These are phyloP conservation scores for Graphium sp. DNA, from an alignment of 2,329 filamentous ascomycete species.

Conservation along the genomic window DNA sequence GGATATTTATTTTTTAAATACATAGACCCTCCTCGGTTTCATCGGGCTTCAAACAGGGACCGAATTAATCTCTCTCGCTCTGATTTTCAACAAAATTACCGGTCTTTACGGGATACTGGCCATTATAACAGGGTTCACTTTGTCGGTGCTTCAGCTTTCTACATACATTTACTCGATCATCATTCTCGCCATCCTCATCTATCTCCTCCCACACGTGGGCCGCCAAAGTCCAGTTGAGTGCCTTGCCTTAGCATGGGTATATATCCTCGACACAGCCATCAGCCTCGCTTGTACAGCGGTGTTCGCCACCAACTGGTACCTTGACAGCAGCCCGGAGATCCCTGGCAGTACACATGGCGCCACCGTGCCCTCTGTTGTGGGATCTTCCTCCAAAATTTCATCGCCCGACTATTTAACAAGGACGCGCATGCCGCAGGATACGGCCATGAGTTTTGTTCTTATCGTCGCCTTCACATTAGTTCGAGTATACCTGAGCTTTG, in stretches of 20 bases:
- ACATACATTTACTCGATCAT: conserved; percentile 82
- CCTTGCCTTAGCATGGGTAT: conserved; percentile 70
- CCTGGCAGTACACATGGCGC: conserved; percentile 1
- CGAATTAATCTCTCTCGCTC: conserved; percentile 66
- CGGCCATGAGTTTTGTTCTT: conserved; percentile 58
- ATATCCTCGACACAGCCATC: conserved; percentile 65
- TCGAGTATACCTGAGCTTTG: conserved; percentile 66
- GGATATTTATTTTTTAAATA: not conserved
- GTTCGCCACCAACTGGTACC: conserved; percentile 77
- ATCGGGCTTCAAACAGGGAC: conserved; percentile 77
- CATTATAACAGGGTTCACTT: conserved; percentile 68
- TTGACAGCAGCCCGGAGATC: conserved; percentile 35
- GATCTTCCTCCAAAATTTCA: too few species aligned
- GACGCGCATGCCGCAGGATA: conserved; percentile 33
- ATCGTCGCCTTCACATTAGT: conserved; percentile 59
- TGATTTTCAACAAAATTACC: conserved; percentile 84
- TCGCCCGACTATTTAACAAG: too few species aligned
- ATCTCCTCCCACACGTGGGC: conserved; percentile 66
- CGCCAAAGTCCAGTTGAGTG: conserved; percentile 64
- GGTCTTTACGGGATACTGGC: conserved; percentile 83
- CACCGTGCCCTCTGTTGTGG: too few species aligned
- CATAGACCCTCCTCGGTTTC: conserved; percentile 66
- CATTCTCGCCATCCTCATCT: conserved; percentile 48
- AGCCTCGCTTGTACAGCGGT: conserved; percentile 69
- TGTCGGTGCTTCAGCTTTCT: conserved; percentile 69